Base-by-base conservation (phyloP, 2,329 filamentous ascomycete genomes). In the Fusarium globosum region DNA sequence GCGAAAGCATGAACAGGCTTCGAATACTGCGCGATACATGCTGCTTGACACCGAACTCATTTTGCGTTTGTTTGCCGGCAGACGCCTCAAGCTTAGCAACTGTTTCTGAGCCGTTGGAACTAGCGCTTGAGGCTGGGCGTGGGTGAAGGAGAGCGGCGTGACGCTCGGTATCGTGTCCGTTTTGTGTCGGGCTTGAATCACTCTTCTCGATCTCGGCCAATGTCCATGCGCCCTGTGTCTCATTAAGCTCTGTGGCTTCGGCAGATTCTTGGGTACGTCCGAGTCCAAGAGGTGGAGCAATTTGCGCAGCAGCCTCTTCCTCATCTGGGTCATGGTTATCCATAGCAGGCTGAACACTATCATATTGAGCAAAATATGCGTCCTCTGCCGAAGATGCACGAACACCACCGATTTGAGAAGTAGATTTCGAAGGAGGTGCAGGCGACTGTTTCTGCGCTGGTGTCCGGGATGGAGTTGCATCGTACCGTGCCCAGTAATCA, bases 311-410 rank as follows among this genome's bases (percentile, higher is more conserved):
- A 72, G 72, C 52, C 74, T 75, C 83, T 64, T 86, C 91, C 82
- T 94, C 93, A 76, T 94, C 92, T n/a, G 93, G 93, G 74, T 95
- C 93, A 80, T 95, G 91, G 63, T 90, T 90, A 81, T 96, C 94
- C 86, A 96, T 90, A 38, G 93, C 93, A 6, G 93, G 93, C 79
- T 96, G 93, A 14, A 96, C 93, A 71, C 89, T 86, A 76, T 93
- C 91, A 80, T 96, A 96, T 79, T 92, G 90, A 23, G 92, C 89
- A 80, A 90, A 96, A 81, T 96, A 96, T 48, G 90, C 90, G 52
- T 92, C 89, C 70, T 95, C 93, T 26, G 86, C 85, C 13, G 85
- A 84, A 15, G 81, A 71, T 42, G 58, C 75, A 28, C 76, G 74
- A 60, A 77, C 77, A 39, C 78, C 57, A 33, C 61, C 66, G 18